Base-by-base conservation (phyloP, 306 rosid species). In the Gleditsia sinensis region DNA sequence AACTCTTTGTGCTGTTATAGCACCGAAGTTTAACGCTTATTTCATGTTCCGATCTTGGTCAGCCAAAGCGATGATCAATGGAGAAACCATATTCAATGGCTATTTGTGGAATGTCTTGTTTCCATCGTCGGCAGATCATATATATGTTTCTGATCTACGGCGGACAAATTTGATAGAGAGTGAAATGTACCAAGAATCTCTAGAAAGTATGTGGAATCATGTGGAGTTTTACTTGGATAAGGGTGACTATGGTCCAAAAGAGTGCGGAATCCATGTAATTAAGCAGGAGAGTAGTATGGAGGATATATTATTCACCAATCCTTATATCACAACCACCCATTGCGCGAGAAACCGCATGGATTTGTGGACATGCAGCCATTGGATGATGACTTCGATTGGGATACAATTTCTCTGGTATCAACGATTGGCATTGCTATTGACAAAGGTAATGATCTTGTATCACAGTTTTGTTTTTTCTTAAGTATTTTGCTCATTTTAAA, bases 161-260 rank as follows among this genome's bases (percentile, higher is more conserved):
- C 3, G 21, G 28, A 32, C 11, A 56, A 2, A 62, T 58, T 6
- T 42, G 69, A 42, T 3, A 39, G 28, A 14, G 28, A 1, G 16
- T n/a, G 51, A 69, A 6, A n/a, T n/a, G n/a, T n/a, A n/a, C n/a
- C 1, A 46, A 2, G 10, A 19, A 34, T 14, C 9, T 17, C 3
- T 17, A 19, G 24, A 65, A 20, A n/a, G 64, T n/a, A 21, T n/a
- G 7, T 73, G 79, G 79, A 79, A 57, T 39, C 46, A 6, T 11
- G 79, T 6, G n/a, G 66, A 34, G 50, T 73, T 17, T 66, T 55
- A 42, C 13, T 12, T 12, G 48, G 13, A 39, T 25, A 7, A 1
- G 14, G 33, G 7, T 53, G 53, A n/a, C n/a, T n/a, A n/a, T n/a
- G n/a, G n/a, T n/a, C n/a, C 12, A 3, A 57, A 27, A 8, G 25